Evolutionary conservation across 805 yeast genomes (phyloP).

Genomic region (Schwanniomyces pseudopolymorphus): DNA sequence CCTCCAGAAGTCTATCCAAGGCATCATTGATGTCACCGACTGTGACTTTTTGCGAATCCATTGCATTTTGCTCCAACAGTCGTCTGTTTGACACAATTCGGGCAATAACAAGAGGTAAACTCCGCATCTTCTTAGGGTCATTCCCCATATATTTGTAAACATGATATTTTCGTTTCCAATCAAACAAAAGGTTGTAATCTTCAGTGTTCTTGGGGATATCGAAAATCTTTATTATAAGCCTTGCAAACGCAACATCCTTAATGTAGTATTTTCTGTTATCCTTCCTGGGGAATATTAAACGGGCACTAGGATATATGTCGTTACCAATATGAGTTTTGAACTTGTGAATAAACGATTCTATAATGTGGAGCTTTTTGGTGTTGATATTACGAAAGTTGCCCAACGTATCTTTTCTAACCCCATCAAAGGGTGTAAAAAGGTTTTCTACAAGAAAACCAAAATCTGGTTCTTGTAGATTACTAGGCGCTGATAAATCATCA

Average conservation of each 20-base stretch:
- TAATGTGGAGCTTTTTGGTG: slow-evolving; percentile 24
- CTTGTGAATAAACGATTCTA: slow-evolving; percentile 27
- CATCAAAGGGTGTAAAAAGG: slow-evolving; percentile 41
- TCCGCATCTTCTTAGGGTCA: slow-evolving; percentile 45
- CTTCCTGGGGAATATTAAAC: slow-evolving; percentile 60
- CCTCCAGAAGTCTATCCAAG: slow-evolving; percentile 27
- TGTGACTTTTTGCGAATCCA: slow-evolving; percentile 10
- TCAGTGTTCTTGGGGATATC: slow-evolving; percentile 59
- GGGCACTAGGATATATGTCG: slow-evolving; percentile 65
- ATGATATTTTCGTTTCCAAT: slow-evolving; percentile 39
- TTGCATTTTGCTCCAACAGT: slow-evolving; percentile 36
- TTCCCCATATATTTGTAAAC: slow-evolving; percentile 44
- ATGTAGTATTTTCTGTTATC: slow-evolving; percentile 64
- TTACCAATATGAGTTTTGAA: slow-evolving; percentile 38
- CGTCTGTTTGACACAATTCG: slow-evolving; percentile 53
- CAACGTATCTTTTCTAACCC: slow-evolving; percentile 24
- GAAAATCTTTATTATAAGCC: slow-evolving; percentile 45
- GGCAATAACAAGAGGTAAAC: slow-evolving; percentile 49
- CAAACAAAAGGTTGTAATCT: slow-evolving; percentile 47
- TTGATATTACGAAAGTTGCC: slow-evolving; percentile 22
- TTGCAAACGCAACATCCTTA: slow-evolving; percentile 62
- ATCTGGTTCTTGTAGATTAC: slow-evolving; percentile 39
- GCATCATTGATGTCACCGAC: slow-evolving; percentile 29
- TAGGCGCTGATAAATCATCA: slow-evolving; percentile 23
- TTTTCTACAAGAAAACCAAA: slow-evolving; percentile 41